Evolutionary conservation across 2,329 filamentous ascomycete genomes (phyloP), one percentile per base, ranked within the genome.

Genomic region (Exophiala sp.): DNA sequence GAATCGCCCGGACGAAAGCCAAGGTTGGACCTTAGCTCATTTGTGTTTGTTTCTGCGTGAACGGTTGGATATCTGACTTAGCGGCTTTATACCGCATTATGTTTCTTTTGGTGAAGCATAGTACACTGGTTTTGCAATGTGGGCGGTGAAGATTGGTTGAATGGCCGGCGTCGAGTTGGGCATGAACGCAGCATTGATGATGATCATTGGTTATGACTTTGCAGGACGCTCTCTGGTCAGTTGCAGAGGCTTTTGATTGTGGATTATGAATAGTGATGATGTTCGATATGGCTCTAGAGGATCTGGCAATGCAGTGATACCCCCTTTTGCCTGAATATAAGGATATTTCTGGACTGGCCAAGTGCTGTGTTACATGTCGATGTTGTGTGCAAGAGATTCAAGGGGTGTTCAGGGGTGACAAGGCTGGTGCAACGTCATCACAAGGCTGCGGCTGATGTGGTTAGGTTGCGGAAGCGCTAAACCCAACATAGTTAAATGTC

Each of bases 11-110:
- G 13, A 9, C 40, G 23, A 23, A 53, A 56, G 2, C 50, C 60
- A 11, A 43, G 57, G 29, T 60, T 70, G 43, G 62, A 70, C 53
- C 57, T 70, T 22, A 63, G 66, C 50, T 63, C 60, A 32, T 71
- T 69, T 57, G 65, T 65, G 19, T 70, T 68, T 58, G 58, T 60
- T 16, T 55, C 62, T 13, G 45, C 48, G 22, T 56, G 50, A 55
- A 43, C 40, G 39, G 37, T 49, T 51, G 46, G 51, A 45, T 29
- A 41, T 48, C 42, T 35, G 29, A 19, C 6, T 40, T 44, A 43
- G 43, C 32, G 43, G 49, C 35, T 46, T 52, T 43, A 32, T 38
- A 38, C 34, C 51, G 47, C 32, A 51, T 54, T 46, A 27, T 18
- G n/a, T 3, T 22, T 35, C 10, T 7, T 27, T 40, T 32, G 19